Conservation (phyloP, 2,329 filamentous ascomycete species). For the Bipolaris sorokiniana region DNA sequence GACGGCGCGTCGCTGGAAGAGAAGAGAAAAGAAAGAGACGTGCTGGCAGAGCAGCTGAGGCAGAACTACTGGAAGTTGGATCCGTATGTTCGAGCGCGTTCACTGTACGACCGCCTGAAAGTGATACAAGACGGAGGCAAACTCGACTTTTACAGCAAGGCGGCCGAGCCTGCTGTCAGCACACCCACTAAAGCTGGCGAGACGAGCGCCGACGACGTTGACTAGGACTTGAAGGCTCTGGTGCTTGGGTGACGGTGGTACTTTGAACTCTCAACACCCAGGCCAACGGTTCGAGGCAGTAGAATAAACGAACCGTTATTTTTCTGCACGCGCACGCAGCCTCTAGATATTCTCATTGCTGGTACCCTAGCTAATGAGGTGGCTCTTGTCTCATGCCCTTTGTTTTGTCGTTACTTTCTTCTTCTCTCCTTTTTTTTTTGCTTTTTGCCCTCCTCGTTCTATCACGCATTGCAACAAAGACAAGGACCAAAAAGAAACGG, state of each 20-base stretch:
- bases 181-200: slow-evolving; percentile 18
- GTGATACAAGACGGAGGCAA: slow-evolving; percentile 71
- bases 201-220: slow-evolving; percentile 45
- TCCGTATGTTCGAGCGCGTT: slow-evolving; percentile 81
- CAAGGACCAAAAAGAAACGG: too few species aligned
- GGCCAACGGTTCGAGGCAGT: slow-evolving; percentile 3
- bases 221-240: slow-evolving; percentile 27
- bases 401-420: neutral
- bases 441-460: too few species aligned
- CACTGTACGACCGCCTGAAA: slow-evolving; percentile 82
- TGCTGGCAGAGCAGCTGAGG: slow-evolving; percentile 67
- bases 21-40: slow-evolving; percentile 63
- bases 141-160: slow-evolving; percentile 71
- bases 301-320: neutral
- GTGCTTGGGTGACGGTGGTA: neutral
- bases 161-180: slow-evolving; percentile 15
- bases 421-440: neutral
- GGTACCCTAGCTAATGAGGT: neutral
- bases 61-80: slow-evolving; percentile 89
- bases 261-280: slow-evolving; percentile 3
- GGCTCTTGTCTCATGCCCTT: neutral
- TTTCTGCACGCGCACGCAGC: neutral
- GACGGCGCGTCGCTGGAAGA: slow-evolving; percentile 49
- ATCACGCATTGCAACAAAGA: too few species aligned
- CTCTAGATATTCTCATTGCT: neutral